A percentile compares a stretch with the other conserved stretches of the same genome.
Evolutionary conservation across 179 eudicot genomes (phyloP).

Genomic region (Carnegiea gigantea): DNA sequence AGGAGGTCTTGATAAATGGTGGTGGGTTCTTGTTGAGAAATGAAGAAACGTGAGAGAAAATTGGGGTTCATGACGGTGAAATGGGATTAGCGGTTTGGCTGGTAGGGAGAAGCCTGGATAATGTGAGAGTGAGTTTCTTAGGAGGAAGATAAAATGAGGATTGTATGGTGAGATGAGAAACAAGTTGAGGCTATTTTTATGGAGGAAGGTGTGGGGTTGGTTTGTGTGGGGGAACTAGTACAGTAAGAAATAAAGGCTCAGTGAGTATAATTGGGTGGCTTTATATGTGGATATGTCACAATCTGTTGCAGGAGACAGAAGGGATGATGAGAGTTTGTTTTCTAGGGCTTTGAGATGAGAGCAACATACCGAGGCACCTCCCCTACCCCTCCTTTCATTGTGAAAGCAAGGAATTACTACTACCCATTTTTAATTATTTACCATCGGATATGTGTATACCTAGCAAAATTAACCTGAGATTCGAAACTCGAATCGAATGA

Average conservation of each 20-base stretch:
- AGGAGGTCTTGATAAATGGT: not conserved
- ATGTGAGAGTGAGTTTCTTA: not conserved
- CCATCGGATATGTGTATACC: too few species aligned
- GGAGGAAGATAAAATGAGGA: not conserved
- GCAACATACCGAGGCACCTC: not conserved
- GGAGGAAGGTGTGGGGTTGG: not conserved
- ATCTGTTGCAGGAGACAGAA: conserved; percentile 5
- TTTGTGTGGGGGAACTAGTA: not conserved
- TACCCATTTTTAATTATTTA: too few species aligned
- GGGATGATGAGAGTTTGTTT: conserved; percentile 1
- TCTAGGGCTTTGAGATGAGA: not conserved
- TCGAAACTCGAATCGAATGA: too few species aligned
- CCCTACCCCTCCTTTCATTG: too few species aligned
- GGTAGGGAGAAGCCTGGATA: not conserved
- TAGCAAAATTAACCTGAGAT: too few species aligned
- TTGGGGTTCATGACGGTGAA: not conserved
- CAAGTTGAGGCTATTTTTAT: not conserved
- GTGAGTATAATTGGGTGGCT: not conserved
- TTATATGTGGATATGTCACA: conserved; percentile 2
- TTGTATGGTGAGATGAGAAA: not conserved
- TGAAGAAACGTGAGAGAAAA: not conserved
- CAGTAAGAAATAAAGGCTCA: not conserved
- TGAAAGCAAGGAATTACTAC: too few species aligned
- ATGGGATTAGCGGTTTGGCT: not conserved
- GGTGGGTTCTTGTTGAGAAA: not conserved